Conservation (phyloP, 2,329 filamentous ascomycete genomes). For the Xylaria sp. region DNA sequence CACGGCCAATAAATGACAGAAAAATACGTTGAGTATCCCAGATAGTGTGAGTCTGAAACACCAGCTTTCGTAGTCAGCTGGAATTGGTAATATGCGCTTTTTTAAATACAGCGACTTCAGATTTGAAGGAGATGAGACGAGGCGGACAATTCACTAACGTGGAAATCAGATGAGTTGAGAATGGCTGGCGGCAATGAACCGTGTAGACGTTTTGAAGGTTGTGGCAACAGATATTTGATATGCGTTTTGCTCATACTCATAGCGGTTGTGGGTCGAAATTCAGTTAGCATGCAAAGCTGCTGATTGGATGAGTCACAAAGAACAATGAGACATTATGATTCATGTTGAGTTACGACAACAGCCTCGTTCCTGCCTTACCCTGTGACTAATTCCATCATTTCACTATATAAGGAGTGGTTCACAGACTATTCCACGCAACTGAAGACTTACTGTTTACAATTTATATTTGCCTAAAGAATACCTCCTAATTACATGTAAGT, state of each 20-base stretch:
- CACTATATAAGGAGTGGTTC: no score
- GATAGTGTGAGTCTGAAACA: not conserved
- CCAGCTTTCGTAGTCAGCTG: not conserved
- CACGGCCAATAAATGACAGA: not conserved
- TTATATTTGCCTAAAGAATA: no score
- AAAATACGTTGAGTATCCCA: not conserved
- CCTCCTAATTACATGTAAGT: no score
- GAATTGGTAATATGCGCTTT: conserved; percentile 53
- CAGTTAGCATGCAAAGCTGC: conserved; percentile 16
- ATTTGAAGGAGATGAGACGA: conserved; percentile 40
- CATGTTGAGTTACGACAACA: conserved; percentile 25
- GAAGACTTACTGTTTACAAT: no score
- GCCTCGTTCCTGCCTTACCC: no score
- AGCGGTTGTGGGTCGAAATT: conserved; percentile 30
- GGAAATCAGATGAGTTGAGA: conserved; percentile 6
- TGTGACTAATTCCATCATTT: no score
- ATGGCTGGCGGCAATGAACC: not conserved
- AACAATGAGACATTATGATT: conserved; percentile 36
- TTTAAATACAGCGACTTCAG: conserved; percentile 61
- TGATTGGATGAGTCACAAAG: conserved; percentile 37
- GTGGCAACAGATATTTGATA: conserved; percentile 13
- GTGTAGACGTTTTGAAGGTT: conserved; percentile 6
- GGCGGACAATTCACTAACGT: conserved; percentile 5
- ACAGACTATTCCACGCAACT: no score
- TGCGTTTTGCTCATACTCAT: not conserved